Conservation (phyloP, 306 rosid genomes). For the Vigna angularis region DNA sequence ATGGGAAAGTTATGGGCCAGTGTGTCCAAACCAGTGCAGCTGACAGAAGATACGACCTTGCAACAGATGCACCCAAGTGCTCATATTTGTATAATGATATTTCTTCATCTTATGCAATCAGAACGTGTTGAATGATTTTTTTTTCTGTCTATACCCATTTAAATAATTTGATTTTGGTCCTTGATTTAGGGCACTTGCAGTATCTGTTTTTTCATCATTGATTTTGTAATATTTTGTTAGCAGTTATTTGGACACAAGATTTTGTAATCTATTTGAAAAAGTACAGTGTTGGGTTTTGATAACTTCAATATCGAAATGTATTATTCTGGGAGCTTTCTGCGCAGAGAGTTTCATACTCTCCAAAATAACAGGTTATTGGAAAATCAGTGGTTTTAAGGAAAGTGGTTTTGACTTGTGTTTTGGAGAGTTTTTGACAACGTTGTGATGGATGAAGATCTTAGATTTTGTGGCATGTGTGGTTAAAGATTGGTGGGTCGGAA, state of each 20-base stretch:
- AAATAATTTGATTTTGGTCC: conserved; percentile 29
- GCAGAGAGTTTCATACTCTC: too few relatives aligned
- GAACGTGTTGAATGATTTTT: background rate
- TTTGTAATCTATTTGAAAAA: background rate
- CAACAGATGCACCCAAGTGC: conserved; percentile 1
- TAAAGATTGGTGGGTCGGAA: background rate
- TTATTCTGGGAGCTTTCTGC: too few relatives aligned
- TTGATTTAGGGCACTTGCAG: background rate
- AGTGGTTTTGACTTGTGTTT: too few relatives aligned
- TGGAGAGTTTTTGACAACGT: too few relatives aligned
- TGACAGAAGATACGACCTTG: conserved; percentile 42
- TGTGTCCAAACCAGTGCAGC: conserved; percentile 10
- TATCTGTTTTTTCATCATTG: background rate
- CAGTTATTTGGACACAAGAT: conserved; percentile 24
- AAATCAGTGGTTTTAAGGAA: too few relatives aligned
- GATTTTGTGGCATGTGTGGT: too few relatives aligned
- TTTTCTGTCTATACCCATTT: conserved; percentile 7
- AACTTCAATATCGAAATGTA: background rate
- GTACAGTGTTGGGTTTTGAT: background rate
- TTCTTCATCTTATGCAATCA: background rate
- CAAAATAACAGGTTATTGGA: too few relatives aligned
- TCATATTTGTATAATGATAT: background rate
- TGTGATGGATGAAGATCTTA: too few relatives aligned
- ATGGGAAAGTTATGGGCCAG: conserved; percentile 29
- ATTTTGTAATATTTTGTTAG: background rate